phyloP scores from a whole-genome alignment of 805 yeast genomes.

The Hanseniaspora vineae region DNA sequence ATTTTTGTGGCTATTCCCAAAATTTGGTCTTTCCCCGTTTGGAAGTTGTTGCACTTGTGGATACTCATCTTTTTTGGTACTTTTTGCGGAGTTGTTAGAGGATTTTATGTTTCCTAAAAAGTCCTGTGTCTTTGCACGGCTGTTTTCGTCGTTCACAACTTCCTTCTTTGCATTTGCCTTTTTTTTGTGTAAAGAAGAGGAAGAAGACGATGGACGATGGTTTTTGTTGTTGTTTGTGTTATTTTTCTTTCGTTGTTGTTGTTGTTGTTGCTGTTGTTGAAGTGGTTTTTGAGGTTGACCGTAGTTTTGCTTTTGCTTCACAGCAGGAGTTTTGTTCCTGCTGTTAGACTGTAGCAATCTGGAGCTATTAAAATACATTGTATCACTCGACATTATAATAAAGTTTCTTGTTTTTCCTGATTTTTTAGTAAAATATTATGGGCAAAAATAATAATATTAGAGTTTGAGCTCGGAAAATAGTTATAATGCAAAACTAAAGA shows the following conservation, averaged over 20 bases:
- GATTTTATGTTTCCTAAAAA: background rate
- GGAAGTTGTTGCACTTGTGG: conserved; percentile 20
- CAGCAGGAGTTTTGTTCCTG: conserved; percentile 11
- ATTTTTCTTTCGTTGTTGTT: background rate
- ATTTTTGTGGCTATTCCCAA: conserved; percentile 14
- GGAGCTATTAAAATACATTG: conserved; percentile 22
- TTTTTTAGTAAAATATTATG: no score
- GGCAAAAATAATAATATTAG: background rate
- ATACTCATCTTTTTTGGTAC: conserved; percentile 1
- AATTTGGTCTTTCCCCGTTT: conserved; percentile 22
- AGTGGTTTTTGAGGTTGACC: no score
- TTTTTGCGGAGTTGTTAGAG: background rate
- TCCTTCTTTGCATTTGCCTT: no score
- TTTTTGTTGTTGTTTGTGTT: background rate
- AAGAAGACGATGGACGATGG: no score
- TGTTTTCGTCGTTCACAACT: no score
- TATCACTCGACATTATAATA: conserved; percentile 20
- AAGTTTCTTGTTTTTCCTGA: background rate
- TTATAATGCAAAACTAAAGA: background rate
- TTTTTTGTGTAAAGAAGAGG: no score
- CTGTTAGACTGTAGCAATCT: conserved; percentile 16
- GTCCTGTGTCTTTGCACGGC: no score
- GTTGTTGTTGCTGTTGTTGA: background rate
- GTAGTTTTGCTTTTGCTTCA: background rate
- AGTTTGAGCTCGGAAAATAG: background rate